A percentile compares a stretch with the other conserved stretches of the same genome.
Conservation (phyloP, 1,284 basidiomycete species). For the Kalmanozyma brasiliensis region DNA sequence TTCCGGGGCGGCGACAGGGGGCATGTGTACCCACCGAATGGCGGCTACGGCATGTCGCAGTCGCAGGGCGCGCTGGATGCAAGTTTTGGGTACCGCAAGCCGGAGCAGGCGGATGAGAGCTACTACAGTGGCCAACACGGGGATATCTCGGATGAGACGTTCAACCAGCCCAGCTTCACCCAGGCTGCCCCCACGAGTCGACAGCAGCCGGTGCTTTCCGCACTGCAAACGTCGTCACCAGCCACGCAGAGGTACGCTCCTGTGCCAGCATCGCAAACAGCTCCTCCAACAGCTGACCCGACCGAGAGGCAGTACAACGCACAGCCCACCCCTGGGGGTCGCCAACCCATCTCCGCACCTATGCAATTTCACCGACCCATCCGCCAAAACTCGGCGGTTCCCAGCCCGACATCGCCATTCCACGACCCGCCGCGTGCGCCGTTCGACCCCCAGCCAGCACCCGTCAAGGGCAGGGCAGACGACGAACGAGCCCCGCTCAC, state of each 20-base stretch:
- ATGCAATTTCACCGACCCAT: conserved; percentile 44
- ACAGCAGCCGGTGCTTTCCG: neutral
- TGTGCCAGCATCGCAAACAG: neutral
- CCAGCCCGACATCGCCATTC: conserved; percentile 23
- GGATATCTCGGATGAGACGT: conserved; percentile 19
- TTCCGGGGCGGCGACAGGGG: conserved; percentile 6
- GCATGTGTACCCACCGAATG: conserved; percentile 20
- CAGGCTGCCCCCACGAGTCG: neutral
- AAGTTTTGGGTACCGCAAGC: conserved; percentile 4
- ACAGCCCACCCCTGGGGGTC: neutral
- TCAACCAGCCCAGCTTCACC: conserved; percentile 4
- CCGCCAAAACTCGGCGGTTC: conserved; percentile 2
- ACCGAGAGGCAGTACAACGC: neutral
- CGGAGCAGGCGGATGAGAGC: conserved; percentile 1
- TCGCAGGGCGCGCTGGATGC: neutral
- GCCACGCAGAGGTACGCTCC: neutral
- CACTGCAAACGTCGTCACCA: neutral
- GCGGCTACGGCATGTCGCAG: neutral
- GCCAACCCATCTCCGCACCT: conserved; percentile 11
- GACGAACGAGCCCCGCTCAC: conserved; percentile 8
- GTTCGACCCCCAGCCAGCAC: neutral
- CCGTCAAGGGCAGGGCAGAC: neutral
- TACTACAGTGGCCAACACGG: conserved; percentile 7
- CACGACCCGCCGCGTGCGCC: conserved; percentile 8
- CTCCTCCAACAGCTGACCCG: neutral